These are phyloP conservation scores for Globisporangium carolinianum DNA, from an alignment of 352 stramenopile genomes.

Conservation along the genomic window DNA sequence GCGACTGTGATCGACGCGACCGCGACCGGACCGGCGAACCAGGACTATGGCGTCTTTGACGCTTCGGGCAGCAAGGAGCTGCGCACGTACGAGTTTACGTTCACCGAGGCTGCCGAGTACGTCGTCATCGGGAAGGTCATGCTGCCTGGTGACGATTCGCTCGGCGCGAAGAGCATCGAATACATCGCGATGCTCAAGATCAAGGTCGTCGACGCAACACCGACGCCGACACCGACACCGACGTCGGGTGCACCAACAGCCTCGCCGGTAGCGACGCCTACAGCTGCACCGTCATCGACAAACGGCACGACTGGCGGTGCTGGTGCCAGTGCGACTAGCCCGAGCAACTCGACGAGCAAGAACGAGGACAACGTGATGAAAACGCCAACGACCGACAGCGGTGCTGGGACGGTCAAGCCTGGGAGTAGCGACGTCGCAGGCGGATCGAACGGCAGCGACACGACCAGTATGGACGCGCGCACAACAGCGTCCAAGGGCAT, in stretches of 20 bases:
- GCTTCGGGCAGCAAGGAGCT: constrained; percentile 37
- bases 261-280: constrained; percentile 3
- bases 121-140: constrained; percentile 57
- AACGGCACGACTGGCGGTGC: not conserved
- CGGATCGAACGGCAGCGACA: not conserved
- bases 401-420: constrained; percentile 8
- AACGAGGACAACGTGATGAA: constrained; percentile 5
- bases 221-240: constrained; percentile 11
- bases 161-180: constrained; percentile 45
- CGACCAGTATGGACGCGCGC: constrained; percentile 10
- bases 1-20: constrained; percentile 34
- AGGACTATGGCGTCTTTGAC: constrained; percentile 32
- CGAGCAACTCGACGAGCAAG: not conserved
- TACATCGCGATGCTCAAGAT: constrained; percentile 68
- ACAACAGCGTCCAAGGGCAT: constrained; percentile 9
- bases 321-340: not conserved
- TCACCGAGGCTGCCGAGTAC: constrained; percentile 47
- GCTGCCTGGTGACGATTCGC: constrained; percentile 32
- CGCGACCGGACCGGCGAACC: constrained; percentile 24
- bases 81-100: constrained; percentile 36
- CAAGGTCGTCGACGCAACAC: constrained; percentile 40
- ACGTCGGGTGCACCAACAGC: constrained; percentile 3
- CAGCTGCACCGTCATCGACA: constrained; percentile 7
- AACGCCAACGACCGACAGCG: not conserved
- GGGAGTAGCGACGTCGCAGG: not conserved